Evolutionary conservation across 169 alveolate species (phyloP), one percentile per base, ranked within the genome.

Genomic region (Fabrea salina): DNA sequence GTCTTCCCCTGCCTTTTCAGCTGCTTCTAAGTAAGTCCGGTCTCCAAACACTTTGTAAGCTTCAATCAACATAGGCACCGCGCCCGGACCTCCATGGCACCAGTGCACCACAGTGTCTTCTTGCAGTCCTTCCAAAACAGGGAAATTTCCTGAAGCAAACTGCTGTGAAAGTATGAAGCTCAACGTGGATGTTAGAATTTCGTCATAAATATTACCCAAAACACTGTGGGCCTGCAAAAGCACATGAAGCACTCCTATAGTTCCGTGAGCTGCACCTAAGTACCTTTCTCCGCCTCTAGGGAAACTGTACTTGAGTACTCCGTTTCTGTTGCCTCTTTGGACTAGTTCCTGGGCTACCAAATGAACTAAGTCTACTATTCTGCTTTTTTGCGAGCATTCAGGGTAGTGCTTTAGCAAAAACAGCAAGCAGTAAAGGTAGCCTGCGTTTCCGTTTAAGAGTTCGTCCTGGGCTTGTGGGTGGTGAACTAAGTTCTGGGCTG

Each of bases 51-150:
- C 40, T 59, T 75, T 49, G 75, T 81, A 75, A 2, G 94, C 95
- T 67, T 68, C 83, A 43, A 87, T 53, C 39, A 92, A 71, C 43
- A 91, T 79, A 44, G 92, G 92, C 11, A 93, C 84, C 4, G 94
- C 91, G 5, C 98, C 98, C 13, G 96, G 89, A 33, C 95, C 91
- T 13, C 98, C 98, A 88, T 95, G 98, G 49, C 98, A 95, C 79
- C 89, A 95, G 59, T 95, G 96, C 22, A 93, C 82, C 16, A 85
- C 82, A n/a, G 78, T 79, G 40, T 89, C 93, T 1, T 79, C 67
- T 39, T 54, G 71, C 25, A 72, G 50, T 5, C 90, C 91, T 39
- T 80, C 40, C 51, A 85, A 84, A 44, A 92, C 75, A 27, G 94
- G 94, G 50, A 91, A 87, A 77, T 92, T 94, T 27, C 94, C 95